Conservation (phyloP, 805 yeast species). For the Torulaspora gathmanii region DNA sequence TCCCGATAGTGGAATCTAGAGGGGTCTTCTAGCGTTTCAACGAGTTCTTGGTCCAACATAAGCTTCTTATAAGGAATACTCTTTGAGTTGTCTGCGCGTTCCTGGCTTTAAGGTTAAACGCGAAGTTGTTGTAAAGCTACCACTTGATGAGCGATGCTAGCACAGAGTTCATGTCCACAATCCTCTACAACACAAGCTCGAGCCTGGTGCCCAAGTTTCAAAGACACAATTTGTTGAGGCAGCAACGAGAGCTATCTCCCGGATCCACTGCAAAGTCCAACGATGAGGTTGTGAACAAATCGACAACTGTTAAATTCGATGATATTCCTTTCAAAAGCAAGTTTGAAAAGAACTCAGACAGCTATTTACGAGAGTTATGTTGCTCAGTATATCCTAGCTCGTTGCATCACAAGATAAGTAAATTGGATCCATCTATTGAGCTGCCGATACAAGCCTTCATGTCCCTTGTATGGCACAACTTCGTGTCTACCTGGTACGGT, state of each 20-base stretch:
- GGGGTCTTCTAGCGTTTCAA: conserved; percentile 20
- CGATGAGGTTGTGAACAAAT: not conserved
- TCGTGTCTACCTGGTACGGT: conserved; percentile 32
- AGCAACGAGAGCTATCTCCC: conserved; percentile 1
- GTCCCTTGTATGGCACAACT: conserved; percentile 27
- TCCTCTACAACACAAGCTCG: conserved; percentile 32
- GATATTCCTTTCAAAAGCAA: conserved; percentile 22
- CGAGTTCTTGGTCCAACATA: conserved; percentile 1
- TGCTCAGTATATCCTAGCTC: conserved; percentile 23
- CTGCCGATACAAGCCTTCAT: conserved; percentile 26
- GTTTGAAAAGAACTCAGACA: conserved; percentile 20
- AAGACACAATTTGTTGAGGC: conserved; percentile 16
- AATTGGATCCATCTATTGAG: conserved; percentile 10
- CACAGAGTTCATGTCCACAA: conserved; percentile 9
- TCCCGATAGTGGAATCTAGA: conserved; percentile 24
- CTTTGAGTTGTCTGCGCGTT: not conserved
- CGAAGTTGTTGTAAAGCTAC: not conserved
- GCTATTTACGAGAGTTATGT: conserved; percentile 28
- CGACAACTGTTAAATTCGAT: not conserved
- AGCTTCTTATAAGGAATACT: not conserved
- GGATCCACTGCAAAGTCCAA: not conserved
- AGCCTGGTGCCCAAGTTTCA: conserved; percentile 29
- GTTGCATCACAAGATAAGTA: conserved; percentile 15
- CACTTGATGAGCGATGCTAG: not conserved
- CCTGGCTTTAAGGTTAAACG: not conserved